Base-by-base conservation (phyloP, 176 grass and related monocot species). In the Bothriochloa decipiens region DNA sequence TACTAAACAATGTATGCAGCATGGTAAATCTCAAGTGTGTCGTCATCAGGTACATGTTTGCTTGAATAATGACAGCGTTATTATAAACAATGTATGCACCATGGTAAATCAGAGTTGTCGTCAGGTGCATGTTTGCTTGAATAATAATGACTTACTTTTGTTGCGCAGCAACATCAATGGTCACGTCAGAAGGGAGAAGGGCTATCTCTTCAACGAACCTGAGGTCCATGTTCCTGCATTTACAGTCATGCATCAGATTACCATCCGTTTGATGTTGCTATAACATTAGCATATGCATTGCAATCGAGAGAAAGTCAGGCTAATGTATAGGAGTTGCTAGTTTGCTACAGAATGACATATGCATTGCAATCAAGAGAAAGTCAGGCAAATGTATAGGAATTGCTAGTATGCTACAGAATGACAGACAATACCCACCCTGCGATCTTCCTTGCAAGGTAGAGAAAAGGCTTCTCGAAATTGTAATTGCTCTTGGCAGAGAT, bases 401-500 rank as follows among this genome's bases (percentile, higher is more conserved):
- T 58, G 20, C 22, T 3, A 20, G 22, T 8, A n/a, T n/a, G 18
- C 53, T 58, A 71, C 39, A 43, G 11, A 71, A 71, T 70, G 10
- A 22, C 32, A 35, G 70, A 14, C 17, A 65, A 66, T 22, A 77
- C 35, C 75, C 81, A 95, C 90, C 93, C 93, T 17, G 88, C 17
- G n/a, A 95, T 83, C 79, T 95, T 95, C 74, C 75, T 95, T 49
- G 93, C 88, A 68, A 95, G 83, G 75, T 89, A 95, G 39, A 95
- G 90, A 68, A 95, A 95, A 50, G 90, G 93, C 77, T 92, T 95
- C 68, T 95, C 93, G 47, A 95, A 95, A 67, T 92, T 95, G 65
- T 95, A 95, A 77, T 95, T 95, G 76, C 90, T 95, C 88, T 92
- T 95, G 20, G 93, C 93, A n/a, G 93, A 92, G n/a, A 95, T 95